phyloP scores from a whole-genome alignment of 2,329 filamentous ascomycete species.

The Cryphonectria naterciae region DNA sequence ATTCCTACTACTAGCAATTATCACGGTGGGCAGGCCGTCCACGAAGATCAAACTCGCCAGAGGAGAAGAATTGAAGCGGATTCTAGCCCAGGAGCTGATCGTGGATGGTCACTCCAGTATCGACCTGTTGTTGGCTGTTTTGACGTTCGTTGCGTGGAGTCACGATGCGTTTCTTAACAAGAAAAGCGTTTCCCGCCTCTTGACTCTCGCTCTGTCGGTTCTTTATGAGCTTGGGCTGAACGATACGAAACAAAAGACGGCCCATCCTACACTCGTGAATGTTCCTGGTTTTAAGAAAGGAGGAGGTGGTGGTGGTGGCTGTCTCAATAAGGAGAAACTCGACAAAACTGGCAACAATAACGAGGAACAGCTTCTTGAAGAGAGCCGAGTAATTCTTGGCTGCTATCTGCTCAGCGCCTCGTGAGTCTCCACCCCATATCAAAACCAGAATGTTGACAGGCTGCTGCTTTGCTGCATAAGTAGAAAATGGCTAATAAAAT shows the following conservation, averaged over 20 bases:
- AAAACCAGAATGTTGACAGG: neutral
- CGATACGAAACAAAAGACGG: neutral
- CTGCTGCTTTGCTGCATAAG: neutral
- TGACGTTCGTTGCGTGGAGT: neutral
- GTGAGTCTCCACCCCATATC: neutral
- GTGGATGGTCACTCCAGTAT: neutral
- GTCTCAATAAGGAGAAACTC: neutral
- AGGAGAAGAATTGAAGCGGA: neutral
- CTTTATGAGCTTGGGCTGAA: neutral
- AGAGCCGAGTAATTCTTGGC: neutral
- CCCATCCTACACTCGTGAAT: neutral
- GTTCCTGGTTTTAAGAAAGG: neutral
- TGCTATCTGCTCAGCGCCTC: neutral
- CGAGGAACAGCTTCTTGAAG: neutral
- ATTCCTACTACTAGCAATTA: neutral
- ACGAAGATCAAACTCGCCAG: neutral
- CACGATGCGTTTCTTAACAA: neutral
- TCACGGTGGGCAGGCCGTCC: neutral
- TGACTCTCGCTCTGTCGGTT: neutral
- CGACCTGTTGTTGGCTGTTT: neutral
- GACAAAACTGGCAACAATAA: neutral
- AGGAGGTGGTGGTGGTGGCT: too few species aligned
- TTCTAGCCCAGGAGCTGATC: neutral
- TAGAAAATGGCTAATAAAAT: neutral
- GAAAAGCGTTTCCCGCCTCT: neutral